Base-by-base conservation (phyloP, 225 moss, liverwort and hornwort species). In the Straminergon stramineum region DNA sequence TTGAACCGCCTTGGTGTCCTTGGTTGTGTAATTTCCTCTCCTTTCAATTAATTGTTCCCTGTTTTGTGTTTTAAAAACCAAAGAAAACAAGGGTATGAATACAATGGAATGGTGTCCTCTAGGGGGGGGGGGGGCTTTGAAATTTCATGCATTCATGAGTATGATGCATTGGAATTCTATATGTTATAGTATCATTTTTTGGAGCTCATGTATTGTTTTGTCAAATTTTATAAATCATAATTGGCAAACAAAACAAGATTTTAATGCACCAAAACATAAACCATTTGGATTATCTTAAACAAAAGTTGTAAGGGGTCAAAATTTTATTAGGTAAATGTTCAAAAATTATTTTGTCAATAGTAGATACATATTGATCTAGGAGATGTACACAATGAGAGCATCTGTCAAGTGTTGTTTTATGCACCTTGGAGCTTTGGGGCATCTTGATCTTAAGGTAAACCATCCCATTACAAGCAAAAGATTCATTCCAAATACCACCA, bases 81-180 rank as follows among this genome's bases (percentile, higher is more conserved):
- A n/a, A n/a, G n/a, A n/a, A n/a, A n/a, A n/a, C 1, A 7, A 31
- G 13, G 31, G 7, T 7, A 48, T 51, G 51, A 19, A 4, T 10
- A 43, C 48, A 2, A 11, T 75, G 4, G 17, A 0, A 28, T 45
- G 2, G 28, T 74, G 10, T 16, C 2, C 0, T 26, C 3, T 0
- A 0, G 0, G 16, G 9, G 17, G 0, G 16, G 9, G 17, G 21
- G 15, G 5, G 15, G 3, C 39, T 9, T 15, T 71, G 3, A 41
- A 28, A 27, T 45, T 45, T 45, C 17, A 0, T 74, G 28, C 17
- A 45, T 45, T 45, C 1, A 17, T 45, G 2, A 28, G 0, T 45
- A 45, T 2, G 3, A 45, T 28, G 9, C 6, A 28, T 45, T 0
- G 28, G 0, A 10, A 74, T 45, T 28, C 17, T 45, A 1, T 73